Evolutionary conservation across 805 yeast genomes (phyloP).

Genomic region (Komagataella pseudopastoris): DNA sequence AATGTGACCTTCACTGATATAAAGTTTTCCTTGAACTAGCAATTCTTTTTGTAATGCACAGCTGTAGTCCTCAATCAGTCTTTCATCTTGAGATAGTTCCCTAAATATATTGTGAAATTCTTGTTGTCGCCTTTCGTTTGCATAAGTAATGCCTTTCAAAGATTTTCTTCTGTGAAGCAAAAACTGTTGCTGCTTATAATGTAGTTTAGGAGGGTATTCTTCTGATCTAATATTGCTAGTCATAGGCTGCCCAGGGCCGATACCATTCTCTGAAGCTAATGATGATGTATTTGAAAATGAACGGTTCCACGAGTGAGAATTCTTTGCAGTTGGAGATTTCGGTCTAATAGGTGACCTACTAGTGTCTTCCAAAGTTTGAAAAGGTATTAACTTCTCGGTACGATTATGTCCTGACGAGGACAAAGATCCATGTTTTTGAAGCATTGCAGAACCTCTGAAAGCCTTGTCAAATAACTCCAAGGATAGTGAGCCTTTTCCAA

Average conservation of each 20-base stretch:
- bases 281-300: neutral
- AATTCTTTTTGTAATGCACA: slow-evolving; percentile 60
- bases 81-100: slow-evolving; percentile 34
- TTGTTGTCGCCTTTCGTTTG: slow-evolving; percentile 37
- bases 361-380: neutral
- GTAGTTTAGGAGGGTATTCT: neutral
- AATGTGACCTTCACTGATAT: slow-evolving; percentile 38
- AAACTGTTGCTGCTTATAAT: neutral
- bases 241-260: neutral
- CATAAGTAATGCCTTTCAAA: slow-evolving; percentile 6
- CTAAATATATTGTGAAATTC: slow-evolving; percentile 51
- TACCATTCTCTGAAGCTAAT: neutral
- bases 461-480: slow-evolving; percentile 15
- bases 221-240: neutral
- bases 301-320: neutral
- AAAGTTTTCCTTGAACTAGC: slow-evolving; percentile 52
- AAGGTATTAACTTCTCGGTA: neutral
- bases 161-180: neutral
- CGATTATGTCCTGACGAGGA: neutral
- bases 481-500: slow-evolving; percentile 35
- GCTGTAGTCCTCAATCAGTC: slow-evolving; percentile 43
- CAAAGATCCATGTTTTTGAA: neutral
- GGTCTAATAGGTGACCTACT: neutral
- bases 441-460: neutral
- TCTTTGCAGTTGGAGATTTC: neutral